Evolutionary conservation across 2,329 filamentous ascomycete species (phyloP), one percentile per base, ranked within the genome.

Genomic region (Sporothrix brunneoviolacea): DNA sequence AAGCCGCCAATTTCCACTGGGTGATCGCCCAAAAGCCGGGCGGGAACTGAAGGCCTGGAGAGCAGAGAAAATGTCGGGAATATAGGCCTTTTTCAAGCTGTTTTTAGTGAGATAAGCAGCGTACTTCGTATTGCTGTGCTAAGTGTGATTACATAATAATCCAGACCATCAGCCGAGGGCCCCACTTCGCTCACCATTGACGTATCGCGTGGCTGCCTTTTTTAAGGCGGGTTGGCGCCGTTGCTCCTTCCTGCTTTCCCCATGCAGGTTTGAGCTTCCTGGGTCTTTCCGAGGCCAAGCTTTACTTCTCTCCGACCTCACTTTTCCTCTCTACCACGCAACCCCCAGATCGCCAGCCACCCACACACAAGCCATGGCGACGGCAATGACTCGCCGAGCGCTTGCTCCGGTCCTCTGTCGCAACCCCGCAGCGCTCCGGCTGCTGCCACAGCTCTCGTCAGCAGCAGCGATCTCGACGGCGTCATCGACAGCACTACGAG

Each of bases 1-100:
- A 68, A 48, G 61, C 61, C 5, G 60, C 61, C 6, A 53, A 54
- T 18, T 71, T 71, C 44, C 51, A 70, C 12, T 73, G 70, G 71
- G 58, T 72, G 32, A 59, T 72, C 57, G 70, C 65, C 2, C 61
- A 52, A 55, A 65, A 64, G 58, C 46, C 50, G 7, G 46, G 36
- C 18, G 8, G 36, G 36, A 19, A 16, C 5, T n/a, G 21, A 38
- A 19, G n/a, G n/a, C n/a, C n/a, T n/a, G n/a, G n/a, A n/a, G n/a
- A n/a, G n/a, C n/a, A n/a, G n/a, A n/a, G n/a, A n/a, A n/a, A n/a
- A n/a, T n/a, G n/a, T n/a, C n/a, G n/a, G n/a, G n/a, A n/a, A n/a
- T n/a, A n/a, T n/a, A n/a, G n/a, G n/a, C n/a, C n/a, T n/a, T n/a
- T n/a, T n/a, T n/a, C n/a, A n/a, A n/a, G n/a, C n/a, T n/a, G n/a